phyloP scores from a whole-genome alignment of 2,329 filamentous ascomycete species.

The Aurifilum marmelostoma region DNA sequence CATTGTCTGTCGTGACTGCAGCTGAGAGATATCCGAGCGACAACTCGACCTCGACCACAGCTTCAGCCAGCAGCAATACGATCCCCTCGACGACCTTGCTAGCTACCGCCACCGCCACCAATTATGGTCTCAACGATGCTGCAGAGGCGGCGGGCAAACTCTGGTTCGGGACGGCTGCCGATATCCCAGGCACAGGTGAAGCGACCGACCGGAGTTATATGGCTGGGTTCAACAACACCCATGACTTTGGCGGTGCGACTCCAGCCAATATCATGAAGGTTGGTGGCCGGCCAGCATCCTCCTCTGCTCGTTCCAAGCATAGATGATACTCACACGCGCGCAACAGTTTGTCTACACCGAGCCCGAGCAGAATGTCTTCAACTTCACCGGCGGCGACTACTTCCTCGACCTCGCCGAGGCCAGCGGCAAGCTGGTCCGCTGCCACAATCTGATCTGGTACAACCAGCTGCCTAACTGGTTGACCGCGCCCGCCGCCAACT shows the following conservation, averaged over 20 bases:
- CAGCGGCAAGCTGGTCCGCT: constrained; percentile 55
- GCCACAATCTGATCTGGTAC: constrained; percentile 57
- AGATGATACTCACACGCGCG: background rate
- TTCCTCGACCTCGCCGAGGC: constrained; percentile 47
- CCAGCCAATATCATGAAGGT: constrained; percentile 21
- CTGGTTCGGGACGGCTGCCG: constrained; percentile 15
- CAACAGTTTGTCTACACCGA: constrained; percentile 51
- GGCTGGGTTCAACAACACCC: constrained; percentile 13
- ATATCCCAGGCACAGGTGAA: constrained; percentile 10
- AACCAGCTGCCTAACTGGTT: constrained; percentile 57
- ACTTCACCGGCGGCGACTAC: constrained; percentile 61
- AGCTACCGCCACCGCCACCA: constrained; percentile 6
- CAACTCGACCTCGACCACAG: background rate
- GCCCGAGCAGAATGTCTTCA: constrained; percentile 60
- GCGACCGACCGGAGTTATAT: background rate
- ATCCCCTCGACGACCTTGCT: constrained; percentile 5
- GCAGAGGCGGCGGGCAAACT: constrained; percentile 11
- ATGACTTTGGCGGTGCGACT: constrained; percentile 13
- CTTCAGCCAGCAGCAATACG: background rate
- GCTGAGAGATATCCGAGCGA: background rate
- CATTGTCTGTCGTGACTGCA: background rate
- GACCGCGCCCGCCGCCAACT: constrained; percentile 38
- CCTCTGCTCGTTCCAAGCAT: background rate
- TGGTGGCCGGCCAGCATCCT: too few relatives aligned
- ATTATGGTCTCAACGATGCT: constrained; percentile 14